These are phyloP conservation scores for Mollisia scopiformis DNA, from an alignment of 2,329 filamentous ascomycete species.

Conservation along the genomic window DNA sequence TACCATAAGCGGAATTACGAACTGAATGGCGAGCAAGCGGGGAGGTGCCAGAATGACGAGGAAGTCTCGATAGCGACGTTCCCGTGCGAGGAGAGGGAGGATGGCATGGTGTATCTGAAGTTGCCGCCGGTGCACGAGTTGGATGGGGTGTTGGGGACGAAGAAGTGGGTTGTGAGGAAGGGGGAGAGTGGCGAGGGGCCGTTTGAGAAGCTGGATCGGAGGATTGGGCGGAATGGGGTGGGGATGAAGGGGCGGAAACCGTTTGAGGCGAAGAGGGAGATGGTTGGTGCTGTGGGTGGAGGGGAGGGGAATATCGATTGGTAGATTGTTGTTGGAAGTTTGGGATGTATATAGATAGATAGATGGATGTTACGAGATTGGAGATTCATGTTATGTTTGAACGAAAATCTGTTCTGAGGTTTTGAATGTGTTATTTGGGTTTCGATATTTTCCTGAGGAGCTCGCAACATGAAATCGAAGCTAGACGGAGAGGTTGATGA, in stretches of 20 bases:
- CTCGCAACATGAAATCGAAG: too few relatives aligned
- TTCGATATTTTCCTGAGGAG: too few relatives aligned
- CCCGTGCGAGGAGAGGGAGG: constrained; percentile 71
- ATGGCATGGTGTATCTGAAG: constrained; percentile 79
- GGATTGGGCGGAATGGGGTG: constrained; percentile 30
- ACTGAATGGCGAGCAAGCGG: constrained; percentile 65
- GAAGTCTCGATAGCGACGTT: constrained; percentile 83
- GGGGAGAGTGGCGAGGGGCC: constrained; percentile 55
- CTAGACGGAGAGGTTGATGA: too few relatives aligned
- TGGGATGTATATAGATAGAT: too few relatives aligned
- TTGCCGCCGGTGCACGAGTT: constrained; percentile 81
- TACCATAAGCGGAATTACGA: constrained; percentile 91
- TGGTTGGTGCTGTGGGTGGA: constrained; percentile 23
- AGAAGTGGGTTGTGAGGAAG: constrained; percentile 77
- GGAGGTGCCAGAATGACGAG: constrained; percentile 75
- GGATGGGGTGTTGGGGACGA: constrained; percentile 76
- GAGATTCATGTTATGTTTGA: too few relatives aligned
- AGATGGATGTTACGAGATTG: too few relatives aligned
- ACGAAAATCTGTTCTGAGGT: too few relatives aligned
- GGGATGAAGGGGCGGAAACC: constrained; percentile 33
- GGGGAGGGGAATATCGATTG: constrained; percentile 32
- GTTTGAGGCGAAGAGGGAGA: constrained; percentile 24
- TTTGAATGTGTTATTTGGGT: too few relatives aligned
- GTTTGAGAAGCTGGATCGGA: constrained; percentile 39
- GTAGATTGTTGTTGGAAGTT: constrained; percentile 20